phyloP scores from a whole-genome alignment of 495 filamentous ascomycete species.

The Friedmanniomyces endolithicus region DNA sequence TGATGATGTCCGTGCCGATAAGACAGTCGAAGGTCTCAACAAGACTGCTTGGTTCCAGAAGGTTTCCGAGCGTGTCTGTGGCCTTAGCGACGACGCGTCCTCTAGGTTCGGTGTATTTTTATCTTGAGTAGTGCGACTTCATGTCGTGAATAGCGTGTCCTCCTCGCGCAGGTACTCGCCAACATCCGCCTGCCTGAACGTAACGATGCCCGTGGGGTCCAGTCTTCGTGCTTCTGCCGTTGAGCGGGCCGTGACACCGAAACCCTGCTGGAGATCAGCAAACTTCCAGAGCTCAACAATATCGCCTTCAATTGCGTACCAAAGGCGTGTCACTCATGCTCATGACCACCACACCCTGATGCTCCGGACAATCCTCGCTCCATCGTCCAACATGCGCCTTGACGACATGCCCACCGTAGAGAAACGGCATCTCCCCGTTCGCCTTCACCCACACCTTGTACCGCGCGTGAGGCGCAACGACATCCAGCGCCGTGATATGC shows the following conservation, averaged over 20 bases:
- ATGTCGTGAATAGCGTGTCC: constrained; percentile 35
- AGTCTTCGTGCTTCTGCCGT: constrained; percentile 67
- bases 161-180: constrained; percentile 85
- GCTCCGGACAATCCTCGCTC: constrained; percentile 74
- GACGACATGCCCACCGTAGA: constrained; percentile 80
- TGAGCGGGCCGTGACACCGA: constrained; percentile 71
- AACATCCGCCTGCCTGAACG: constrained; percentile 77
- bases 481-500: constrained; percentile 70
- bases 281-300: neutral
- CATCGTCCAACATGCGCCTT: constrained; percentile 87
- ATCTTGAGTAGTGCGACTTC: neutral
- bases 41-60: too few relatives aligned
- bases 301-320: too few relatives aligned
- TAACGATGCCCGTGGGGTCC: constrained; percentile 77
- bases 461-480: constrained; percentile 76
- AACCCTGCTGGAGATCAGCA: constrained; percentile 40
- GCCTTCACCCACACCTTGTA: constrained; percentile 91
- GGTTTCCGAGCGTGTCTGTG: too few relatives aligned
- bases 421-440: constrained; percentile 90
- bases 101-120: neutral
- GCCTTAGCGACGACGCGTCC: too few relatives aligned
- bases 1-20: too few relatives aligned
- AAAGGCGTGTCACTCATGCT: constrained; percentile 65
- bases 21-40: too few relatives aligned
- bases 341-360: constrained; percentile 63